Base-by-base conservation (phyloP, 768 basidiomycete genomes). In the Mycena haematopus region DNA sequence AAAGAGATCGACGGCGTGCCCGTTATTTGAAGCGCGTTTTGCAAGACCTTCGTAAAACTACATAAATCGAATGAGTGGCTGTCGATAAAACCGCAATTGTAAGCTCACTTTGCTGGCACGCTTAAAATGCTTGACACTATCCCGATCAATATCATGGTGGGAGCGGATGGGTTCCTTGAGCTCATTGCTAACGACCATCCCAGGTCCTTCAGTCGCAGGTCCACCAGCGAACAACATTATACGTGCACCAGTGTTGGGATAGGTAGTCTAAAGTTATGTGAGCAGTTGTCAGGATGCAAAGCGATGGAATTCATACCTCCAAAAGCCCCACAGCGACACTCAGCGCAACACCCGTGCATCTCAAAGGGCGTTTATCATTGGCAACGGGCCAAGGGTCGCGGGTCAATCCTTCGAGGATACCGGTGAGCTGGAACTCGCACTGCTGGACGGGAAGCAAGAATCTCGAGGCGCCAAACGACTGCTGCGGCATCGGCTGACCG, bases 351-450 rank as follows among this genome's bases (percentile, higher is more conserved):
- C 97, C 97, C 2, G 96, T 96, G 79, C 96, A 99, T 57, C 97
- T 85, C 71, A 98, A 79, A 14, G 96, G 82, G 60, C 97, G 89
- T 76, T 93, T 95, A 73, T 98, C 96, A 68, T 89, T 93, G 13
- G 94, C 95, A 14, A 99, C 96, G 2, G 96, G 93, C 97, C 97
- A 99, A 5, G 97, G 95, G 73, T 99, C 97, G 65, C 93, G 87
- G 52, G 87, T 79, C 46, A 99, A 81, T 3, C 86, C 79, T 74
- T 99, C 96, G 53, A 99, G 80, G 68, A 99, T 93, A 31, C 91
- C 90, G 0, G 96, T 98, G 54, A 99, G 80, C 79, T 96, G 94
- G 78, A 96, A 97, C 78, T 99, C 97, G 81, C 91, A 92, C 73
- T 96, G 93, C 68, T 89, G 86, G 2, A 90, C 91, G 0, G 96